phyloP scores from a whole-genome alignment of 1,284 basidiomycete genomes.

The Ustilago shanxiensis region DNA sequence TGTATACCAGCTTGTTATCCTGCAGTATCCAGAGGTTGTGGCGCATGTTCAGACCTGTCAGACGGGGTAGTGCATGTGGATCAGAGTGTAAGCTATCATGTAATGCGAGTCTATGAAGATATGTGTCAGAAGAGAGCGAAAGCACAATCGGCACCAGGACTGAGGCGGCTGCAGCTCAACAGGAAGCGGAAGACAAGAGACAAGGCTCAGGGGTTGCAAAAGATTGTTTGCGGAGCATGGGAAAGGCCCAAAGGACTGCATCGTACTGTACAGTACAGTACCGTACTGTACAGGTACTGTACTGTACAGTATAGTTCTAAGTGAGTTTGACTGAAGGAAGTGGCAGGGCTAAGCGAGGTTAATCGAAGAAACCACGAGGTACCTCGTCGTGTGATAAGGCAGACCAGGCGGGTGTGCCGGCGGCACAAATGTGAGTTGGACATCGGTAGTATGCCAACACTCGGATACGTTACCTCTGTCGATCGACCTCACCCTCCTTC shows the following conservation, averaged over 20 bases:
- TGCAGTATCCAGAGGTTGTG: background rate
- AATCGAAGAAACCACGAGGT: slow-evolving; percentile 2
- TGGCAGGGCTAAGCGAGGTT: slow-evolving; percentile 4
- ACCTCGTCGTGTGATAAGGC: slow-evolving; percentile 6
- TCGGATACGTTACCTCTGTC: background rate
- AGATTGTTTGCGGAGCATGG: background rate
- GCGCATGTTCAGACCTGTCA: background rate
- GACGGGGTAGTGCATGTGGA: background rate
- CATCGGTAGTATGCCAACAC: background rate
- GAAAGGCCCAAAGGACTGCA: background rate
- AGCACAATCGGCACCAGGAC: background rate
- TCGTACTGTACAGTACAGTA: no score
- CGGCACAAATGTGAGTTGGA: background rate
- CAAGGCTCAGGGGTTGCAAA: background rate
- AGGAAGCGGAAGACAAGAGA: background rate
- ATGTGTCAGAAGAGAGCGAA: background rate
- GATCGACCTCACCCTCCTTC: background rate
- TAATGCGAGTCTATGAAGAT: background rate
- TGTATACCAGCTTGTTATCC: background rate
- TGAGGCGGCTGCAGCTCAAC: background rate
- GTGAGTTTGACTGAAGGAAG: no score
- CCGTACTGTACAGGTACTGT: no score
- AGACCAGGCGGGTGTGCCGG: slow-evolving; percentile 6
- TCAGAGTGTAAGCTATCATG: background rate
- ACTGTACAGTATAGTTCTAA: no score